A percentile compares a stretch with the other conserved stretches of the same genome.
Evolutionary conservation across 2,329 filamentous ascomycete genomes (phyloP).

Genomic region (Colletotrichum musae): DNA sequence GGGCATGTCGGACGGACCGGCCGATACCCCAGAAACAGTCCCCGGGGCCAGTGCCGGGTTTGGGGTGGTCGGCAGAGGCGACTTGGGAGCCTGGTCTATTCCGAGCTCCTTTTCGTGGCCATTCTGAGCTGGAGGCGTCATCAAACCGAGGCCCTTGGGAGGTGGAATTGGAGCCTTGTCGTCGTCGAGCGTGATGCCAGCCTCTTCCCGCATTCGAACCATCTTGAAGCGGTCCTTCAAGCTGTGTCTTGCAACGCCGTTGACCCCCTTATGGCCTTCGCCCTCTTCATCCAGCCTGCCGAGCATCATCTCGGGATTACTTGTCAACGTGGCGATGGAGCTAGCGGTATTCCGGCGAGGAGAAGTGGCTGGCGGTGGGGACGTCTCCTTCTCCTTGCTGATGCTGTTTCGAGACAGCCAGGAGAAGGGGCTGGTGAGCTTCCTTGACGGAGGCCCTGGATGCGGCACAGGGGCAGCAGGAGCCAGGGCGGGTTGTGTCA

Average conservation of each 20-base stretch:
- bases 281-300: constrained; percentile 81
- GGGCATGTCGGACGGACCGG: constrained; percentile 78
- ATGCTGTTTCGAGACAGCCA: constrained; percentile 82
- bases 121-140: constrained; percentile 45
- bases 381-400: constrained; percentile 68
- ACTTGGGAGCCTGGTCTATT: constrained; percentile 36
- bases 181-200: constrained; percentile 68
- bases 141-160: constrained; percentile 42
- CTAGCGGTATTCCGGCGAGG: constrained; percentile 81
- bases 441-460: constrained; percentile 68
- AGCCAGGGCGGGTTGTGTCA: constrained; percentile 50
- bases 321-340: constrained; percentile 83
- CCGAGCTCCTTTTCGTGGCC: constrained; percentile 39
- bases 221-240: constrained; percentile 85
- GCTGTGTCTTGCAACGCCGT: constrained; percentile 68
- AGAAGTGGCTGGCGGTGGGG: constrained; percentile 64
- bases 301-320: constrained; percentile 85
- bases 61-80: constrained; percentile 72
- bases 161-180: constrained; percentile 55
- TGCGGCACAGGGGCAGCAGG: constrained; percentile 48
- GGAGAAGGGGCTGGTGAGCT: constrained; percentile 89
- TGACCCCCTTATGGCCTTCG: constrained; percentile 57
- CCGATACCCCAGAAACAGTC: constrained; percentile 85
- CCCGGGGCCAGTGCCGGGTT: constrained; percentile 84
- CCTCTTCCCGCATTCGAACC: constrained; percentile 82